These are phyloP conservation scores for Anacardium occidentale DNA, from an alignment of 345 rosid genomes.

Conservation along the genomic window DNA sequence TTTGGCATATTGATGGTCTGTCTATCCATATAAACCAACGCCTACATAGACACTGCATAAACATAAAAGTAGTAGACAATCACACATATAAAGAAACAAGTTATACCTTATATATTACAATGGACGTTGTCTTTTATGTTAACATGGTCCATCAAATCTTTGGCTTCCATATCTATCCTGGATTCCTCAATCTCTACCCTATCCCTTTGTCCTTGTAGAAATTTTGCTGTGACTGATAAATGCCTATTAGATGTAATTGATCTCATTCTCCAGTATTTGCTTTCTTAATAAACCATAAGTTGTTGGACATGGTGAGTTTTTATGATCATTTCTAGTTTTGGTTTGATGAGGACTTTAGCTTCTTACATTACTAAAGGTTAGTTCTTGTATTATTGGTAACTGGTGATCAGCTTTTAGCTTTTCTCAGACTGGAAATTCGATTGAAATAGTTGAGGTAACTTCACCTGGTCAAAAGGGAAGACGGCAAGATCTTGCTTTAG, in stretches of 20 bases:
- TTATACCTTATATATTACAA: no score
- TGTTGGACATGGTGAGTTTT: neutral
- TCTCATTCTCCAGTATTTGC: neutral
- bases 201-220: neutral
- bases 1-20: neutral
- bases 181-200: neutral
- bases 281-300: neutral
- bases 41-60: no score
- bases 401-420: neutral
- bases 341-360: neutral
- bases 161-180: neutral
- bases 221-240: neutral
- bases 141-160: neutral
- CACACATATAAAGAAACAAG: no score
- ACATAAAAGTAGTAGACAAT: no score
- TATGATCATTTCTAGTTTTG: neutral
- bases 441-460: slow-evolving; percentile 63
- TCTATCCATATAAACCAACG: no score
- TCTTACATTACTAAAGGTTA: neutral
- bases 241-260: neutral
- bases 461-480: slow-evolving; percentile 26
- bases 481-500: slow-evolving; percentile 39
- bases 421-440: slow-evolving; percentile 50
- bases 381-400: neutral
- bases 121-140: no score